Conservation (phyloP, 2,329 filamentous ascomycete species). For the Sordariomycetes sp. region DNA sequence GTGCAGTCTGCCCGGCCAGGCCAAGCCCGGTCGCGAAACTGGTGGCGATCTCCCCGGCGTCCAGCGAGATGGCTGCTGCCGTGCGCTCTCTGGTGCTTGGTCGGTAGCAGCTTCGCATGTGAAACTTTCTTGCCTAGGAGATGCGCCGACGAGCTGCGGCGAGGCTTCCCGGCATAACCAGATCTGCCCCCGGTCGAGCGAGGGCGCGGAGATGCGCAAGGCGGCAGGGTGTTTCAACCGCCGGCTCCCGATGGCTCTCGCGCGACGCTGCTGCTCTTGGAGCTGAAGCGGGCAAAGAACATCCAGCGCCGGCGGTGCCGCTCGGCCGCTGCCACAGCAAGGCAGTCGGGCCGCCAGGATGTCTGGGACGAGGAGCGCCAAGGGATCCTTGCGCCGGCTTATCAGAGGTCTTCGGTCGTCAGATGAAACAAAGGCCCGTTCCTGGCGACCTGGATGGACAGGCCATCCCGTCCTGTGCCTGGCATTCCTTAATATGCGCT, state of each 20-base stretch:
- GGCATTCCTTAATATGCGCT: background rate
- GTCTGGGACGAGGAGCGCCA: background rate
- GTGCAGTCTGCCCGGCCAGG: background rate
- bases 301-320: background rate
- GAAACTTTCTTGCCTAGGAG: background rate
- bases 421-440: constrained; percentile 2
- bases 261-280: background rate
- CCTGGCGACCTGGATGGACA: background rate
- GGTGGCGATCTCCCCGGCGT: background rate
- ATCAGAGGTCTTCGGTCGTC: background rate
- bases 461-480: background rate
- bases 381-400: background rate
- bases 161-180: background rate
- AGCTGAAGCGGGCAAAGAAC: background rate
- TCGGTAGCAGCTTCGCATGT: background rate
- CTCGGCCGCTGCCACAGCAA: background rate
- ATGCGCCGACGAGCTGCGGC: background rate
- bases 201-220: background rate
- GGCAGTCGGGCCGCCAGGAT: background rate
- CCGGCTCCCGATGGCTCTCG: background rate
- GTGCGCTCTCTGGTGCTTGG: background rate
- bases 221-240: background rate
- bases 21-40: background rate
- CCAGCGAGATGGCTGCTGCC: background rate
- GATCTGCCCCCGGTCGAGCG: background rate